Percentiles rank a stretch among this genome's conserved stretches.
These are phyloP conservation scores for Mortierella sp. DNA, from an alignment of 371 early-diverging fungal genomes.

Conservation along the genomic window DNA sequence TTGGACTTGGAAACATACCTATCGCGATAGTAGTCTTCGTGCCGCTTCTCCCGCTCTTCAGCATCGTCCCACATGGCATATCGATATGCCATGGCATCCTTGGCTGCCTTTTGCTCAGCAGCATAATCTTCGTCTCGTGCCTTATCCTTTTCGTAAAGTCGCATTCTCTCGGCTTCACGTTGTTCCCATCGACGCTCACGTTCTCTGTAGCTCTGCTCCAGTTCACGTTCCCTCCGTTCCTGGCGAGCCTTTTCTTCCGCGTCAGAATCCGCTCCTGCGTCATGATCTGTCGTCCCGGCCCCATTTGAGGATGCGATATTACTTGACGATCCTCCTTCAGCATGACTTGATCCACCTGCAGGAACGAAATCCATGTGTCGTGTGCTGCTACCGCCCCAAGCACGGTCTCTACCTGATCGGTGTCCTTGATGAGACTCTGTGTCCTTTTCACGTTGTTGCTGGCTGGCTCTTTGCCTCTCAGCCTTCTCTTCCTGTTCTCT, in stretches of 20 bases:
- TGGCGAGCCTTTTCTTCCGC: slow-evolving; percentile 73
- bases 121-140: slow-evolving; percentile 62
- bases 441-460: slow-evolving; percentile 27
- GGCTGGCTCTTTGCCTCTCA: slow-evolving; percentile 25
- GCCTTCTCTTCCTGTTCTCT: slow-evolving; percentile 56
- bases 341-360: slow-evolving; percentile 53
- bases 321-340: slow-evolving; percentile 34
- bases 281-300: slow-evolving; percentile 38
- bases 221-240: slow-evolving; percentile 73
- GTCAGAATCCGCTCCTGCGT: slow-evolving; percentile 66
- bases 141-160: slow-evolving; percentile 64
- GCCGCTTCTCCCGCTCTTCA: slow-evolving; percentile 67
- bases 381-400: slow-evolving; percentile 41
- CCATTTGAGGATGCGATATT: not conserved
- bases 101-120: slow-evolving; percentile 57
- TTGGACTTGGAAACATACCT: slow-evolving; percentile 54
- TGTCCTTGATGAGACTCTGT: slow-evolving; percentile 35
- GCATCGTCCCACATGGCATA: slow-evolving; percentile 84
- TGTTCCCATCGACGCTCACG: slow-evolving; percentile 75
- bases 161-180: slow-evolving; percentile 63
- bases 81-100: slow-evolving; percentile 61
- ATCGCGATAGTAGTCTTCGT: slow-evolving; percentile 77
- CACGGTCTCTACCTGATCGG: slow-evolving; percentile 50
- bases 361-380: slow-evolving; percentile 49
- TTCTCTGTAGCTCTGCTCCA: slow-evolving; percentile 73